phyloP scores from a whole-genome alignment of 257 asterid genomes.

The Nicotiana paniculata region DNA sequence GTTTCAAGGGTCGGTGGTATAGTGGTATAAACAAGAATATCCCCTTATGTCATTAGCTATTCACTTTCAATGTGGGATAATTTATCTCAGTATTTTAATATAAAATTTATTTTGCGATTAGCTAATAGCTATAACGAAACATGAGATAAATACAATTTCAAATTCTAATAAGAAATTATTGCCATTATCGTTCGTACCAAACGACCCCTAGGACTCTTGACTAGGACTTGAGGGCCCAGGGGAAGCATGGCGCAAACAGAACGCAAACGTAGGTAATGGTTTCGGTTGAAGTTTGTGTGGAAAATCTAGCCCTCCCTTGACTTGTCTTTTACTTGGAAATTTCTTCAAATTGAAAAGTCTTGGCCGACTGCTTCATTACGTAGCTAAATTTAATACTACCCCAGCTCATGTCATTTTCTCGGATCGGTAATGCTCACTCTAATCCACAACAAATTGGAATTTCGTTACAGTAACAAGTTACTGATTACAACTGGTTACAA shows the following conservation, averaged over 20 bases:
- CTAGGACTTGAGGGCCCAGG: background rate
- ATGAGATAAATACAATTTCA: too few species aligned
- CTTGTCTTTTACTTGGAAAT: background rate
- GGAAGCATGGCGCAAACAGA: background rate
- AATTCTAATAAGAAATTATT: too few species aligned
- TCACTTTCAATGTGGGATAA: too few species aligned
- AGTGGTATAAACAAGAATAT: too few species aligned
- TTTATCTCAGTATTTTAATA: too few species aligned
- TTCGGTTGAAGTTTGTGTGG: background rate
- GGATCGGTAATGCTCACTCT: background rate
- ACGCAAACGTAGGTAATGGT: background rate
- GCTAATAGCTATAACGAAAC: too few species aligned
- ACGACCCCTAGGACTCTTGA: background rate
- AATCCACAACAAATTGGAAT: background rate
- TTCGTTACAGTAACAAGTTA: background rate
- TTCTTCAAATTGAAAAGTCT: constrained; percentile 2
- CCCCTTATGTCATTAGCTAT: too few species aligned
- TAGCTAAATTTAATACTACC: too few species aligned
- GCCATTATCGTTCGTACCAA: too few species aligned
- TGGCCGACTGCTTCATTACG: background rate
- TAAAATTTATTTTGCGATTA: too few species aligned
- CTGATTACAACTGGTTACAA: background rate
- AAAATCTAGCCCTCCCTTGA: background rate
- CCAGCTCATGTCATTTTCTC: background rate
- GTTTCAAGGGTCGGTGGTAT: too few species aligned